Conservation (phyloP, 306 rosid genomes). For the Begonia masoniana region DNA sequence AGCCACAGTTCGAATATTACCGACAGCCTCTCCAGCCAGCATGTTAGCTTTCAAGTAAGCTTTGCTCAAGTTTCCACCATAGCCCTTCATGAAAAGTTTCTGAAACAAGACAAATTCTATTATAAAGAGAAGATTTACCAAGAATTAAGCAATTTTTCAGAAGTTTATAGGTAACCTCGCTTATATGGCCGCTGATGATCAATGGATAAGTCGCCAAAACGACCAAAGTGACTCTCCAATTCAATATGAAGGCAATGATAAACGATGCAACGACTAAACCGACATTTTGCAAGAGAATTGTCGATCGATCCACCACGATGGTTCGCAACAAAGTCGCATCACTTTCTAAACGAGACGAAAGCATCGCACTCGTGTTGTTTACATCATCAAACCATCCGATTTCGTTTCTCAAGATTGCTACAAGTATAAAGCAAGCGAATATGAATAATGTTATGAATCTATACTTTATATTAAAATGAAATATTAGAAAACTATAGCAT, state of each 20-base stretch:
- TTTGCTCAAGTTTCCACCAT: conserved; percentile 97
- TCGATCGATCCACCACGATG: conserved; percentile 74
- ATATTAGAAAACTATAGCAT: conserved; percentile 6
- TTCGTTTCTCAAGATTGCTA: conserved; percentile 92
- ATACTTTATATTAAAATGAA: neutral
- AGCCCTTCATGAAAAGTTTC: conserved; percentile 94
- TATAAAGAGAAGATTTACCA: neutral
- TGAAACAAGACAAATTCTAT: conserved; percentile 17
- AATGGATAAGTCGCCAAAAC: conserved; percentile 87
- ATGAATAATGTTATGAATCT: conserved; percentile 1
- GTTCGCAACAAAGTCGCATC: conserved; percentile 72
- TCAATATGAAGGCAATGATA: conserved; percentile 72
- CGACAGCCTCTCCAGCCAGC: conserved; percentile 95
- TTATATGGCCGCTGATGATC: conserved; percentile 83
- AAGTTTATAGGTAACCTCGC: conserved; percentile 44
- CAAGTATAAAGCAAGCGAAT: conserved; percentile 12
- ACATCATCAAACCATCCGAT: conserved; percentile 91
- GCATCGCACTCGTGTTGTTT: conserved; percentile 80
- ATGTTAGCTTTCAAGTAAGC: conserved; percentile 89
- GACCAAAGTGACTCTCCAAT: conserved; percentile 89
- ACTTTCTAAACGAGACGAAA: conserved; percentile 70
- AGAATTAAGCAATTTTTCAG: neutral
- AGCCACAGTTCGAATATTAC: conserved; percentile 84
- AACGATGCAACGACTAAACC: conserved; percentile 76
- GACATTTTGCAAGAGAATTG: conserved; percentile 76